Evolutionary conservation across 202 grass and related monocot genomes (phyloP).

Genomic region (Bolboschoenoplectus hybrid): DNA sequence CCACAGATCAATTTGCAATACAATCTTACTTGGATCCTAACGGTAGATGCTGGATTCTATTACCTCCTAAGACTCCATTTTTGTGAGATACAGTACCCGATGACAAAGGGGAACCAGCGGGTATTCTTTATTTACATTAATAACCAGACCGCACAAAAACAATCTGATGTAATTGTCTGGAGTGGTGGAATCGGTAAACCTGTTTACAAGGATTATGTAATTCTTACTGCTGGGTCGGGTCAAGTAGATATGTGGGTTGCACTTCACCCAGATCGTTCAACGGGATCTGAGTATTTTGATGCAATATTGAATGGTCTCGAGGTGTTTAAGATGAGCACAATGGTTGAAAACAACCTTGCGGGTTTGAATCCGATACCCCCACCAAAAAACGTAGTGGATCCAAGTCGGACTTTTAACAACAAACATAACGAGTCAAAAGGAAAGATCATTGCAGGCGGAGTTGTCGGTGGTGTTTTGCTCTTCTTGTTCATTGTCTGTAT

Average conservation of each 20-base stretch:
- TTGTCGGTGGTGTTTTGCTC: slow-evolving; percentile 37
- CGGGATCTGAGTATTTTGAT: slow-evolving; percentile 48
- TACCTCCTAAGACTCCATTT: slow-evolving; percentile 75
- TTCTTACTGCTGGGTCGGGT: slow-evolving; percentile 43
- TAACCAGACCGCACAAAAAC: slow-evolving; percentile 56
- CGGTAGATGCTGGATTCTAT: slow-evolving; percentile 59
- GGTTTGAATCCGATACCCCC: slow-evolving; percentile 42
- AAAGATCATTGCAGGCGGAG: slow-evolving; percentile 23
- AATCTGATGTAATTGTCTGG: slow-evolving; percentile 49
- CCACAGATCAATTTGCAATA: slow-evolving; percentile 63
- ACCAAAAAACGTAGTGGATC: not conserved
- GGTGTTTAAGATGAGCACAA: slow-evolving; percentile 72
- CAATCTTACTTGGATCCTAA: slow-evolving; percentile 78
- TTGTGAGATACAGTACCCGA: slow-evolving; percentile 62
- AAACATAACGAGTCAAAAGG: not conserved
- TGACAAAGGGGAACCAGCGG: slow-evolving; percentile 52
- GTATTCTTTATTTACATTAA: slow-evolving; percentile 63
- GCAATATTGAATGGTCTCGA: slow-evolving; percentile 80
- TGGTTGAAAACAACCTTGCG: slow-evolving; percentile 45
- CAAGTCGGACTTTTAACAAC: not conserved
- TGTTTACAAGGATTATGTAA: slow-evolving; percentile 52
- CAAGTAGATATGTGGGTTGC: slow-evolving; percentile 61
- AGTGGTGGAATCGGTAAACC: slow-evolving; percentile 53
- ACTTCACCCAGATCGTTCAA: slow-evolving; percentile 56
- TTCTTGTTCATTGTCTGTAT: slow-evolving; percentile 35